Evolutionary conservation across 2,329 filamentous ascomycete genomes (phyloP), one percentile per base, ranked within the genome.

Genomic region (Neofusicoccum parvum): DNA sequence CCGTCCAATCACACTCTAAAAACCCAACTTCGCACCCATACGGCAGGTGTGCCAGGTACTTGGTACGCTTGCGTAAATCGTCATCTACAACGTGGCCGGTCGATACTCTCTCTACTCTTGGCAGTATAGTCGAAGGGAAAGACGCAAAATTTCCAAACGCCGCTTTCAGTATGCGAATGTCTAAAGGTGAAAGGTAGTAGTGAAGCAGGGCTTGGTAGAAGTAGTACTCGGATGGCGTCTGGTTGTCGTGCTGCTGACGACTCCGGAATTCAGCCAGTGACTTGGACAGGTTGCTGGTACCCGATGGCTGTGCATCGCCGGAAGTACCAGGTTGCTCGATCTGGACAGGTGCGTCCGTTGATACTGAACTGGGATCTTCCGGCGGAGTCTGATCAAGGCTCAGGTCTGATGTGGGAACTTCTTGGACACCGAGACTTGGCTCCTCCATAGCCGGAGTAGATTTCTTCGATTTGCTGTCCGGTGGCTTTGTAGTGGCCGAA

Each of bases 1-100:
- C 93, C 3, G 92, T 93, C 94, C 94, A 97, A 76, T 97, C 93
- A 73, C 94, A 97, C 78, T 97, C 94, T 1, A 97, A 78, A 72
- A 97, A 97, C 69, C 86, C 92, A 48, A 97, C 91, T 69, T 96
- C 90, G 75, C 93, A 97, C n/a, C 94, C 94, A 59, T 91, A 88
- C 0, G 94, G 94, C 5, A 97, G 83, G 76, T 97, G 94, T 0
- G 88, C 87, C 3, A 97, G 85, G 69, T 97, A 97, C 75, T 95
- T 96, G 64, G 92, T 89, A 37, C 92, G 87, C 74, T 91, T 93
- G 53, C 94, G 88, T 62, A 97, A 78, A 15, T 90, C 88, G 72
- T 97, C 93, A 70, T 97, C 93, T 5, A 97, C 88, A 5, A 92
- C 88, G 73, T 96, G 92, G 1, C 92, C 93, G 1, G 91, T 92